These are phyloP conservation scores for Tephrocybe sp. DNA, from an alignment of 768 basidiomycete genomes.

Conservation along the genomic window DNA sequence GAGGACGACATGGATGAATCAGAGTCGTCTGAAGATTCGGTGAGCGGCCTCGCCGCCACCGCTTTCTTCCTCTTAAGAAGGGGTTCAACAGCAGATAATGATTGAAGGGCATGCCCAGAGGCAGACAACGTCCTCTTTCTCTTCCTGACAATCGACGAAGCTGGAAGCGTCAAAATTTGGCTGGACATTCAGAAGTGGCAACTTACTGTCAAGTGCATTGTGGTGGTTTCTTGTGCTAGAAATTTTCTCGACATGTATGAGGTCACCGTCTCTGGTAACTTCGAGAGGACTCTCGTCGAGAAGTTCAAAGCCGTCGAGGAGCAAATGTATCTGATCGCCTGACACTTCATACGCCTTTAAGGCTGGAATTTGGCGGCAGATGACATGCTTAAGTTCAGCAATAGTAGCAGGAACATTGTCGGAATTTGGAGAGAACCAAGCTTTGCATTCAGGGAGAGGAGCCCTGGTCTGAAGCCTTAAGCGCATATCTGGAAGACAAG, in stretches of 20 bases:
- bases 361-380: conserved; percentile 31
- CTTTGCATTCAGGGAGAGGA: conserved; percentile 48
- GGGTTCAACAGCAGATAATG: background rate
- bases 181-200: background rate
- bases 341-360: conserved; percentile 23
- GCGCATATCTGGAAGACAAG: conserved; percentile 35
- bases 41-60: conserved; percentile 4
- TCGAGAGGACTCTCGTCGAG: conserved; percentile 34
- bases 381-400: conserved; percentile 32
- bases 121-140: conserved; percentile 21
- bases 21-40: conserved; percentile 25
- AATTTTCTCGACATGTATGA: conserved; percentile 31
- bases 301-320: conserved; percentile 48
- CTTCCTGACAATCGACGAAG: conserved; percentile 16
- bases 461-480: conserved; percentile 44
- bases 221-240: conserved; percentile 3
- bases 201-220: conserved; percentile 9
- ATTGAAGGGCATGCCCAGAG: background rate
- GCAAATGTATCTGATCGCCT: conserved; percentile 24
- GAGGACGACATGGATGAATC: conserved; percentile 15
- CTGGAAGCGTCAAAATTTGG: conserved; percentile 1
- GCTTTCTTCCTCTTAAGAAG: conserved; percentile 6
- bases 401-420: conserved; percentile 24
- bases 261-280: conserved; percentile 48
- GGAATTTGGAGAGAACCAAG: conserved; percentile 46